Base-by-base conservation (phyloP, 768 basidiomycete genomes). In the Boletus reticulatus region DNA sequence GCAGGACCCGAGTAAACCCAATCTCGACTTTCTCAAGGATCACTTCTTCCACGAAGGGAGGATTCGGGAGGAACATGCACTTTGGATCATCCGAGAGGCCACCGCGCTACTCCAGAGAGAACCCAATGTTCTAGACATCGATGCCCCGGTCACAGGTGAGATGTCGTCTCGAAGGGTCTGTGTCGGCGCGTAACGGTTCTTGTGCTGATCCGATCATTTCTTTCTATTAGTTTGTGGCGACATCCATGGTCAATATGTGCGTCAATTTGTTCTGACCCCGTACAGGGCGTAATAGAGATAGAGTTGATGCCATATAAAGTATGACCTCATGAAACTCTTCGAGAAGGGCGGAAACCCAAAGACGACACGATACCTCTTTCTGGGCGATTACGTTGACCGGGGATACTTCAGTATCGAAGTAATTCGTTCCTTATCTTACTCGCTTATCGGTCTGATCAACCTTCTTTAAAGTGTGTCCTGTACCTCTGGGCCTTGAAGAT, bases 321-420 rank as follows among this genome's bases (percentile, higher is more conserved):
- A 84, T 63, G 87, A 89, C 69, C 73, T 89, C 53, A 89, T 89
- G 87, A 89, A 89, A 68, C 78, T 89, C 27, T 88, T 89, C 64
- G 87, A 89, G 67, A 84, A 88, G 22, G 87, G 87, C 20, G 87
- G 87, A 4, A 88, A 83, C 71, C 87, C 87, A 2, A 85, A 84
- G 50, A 83, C 84, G 36, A 89, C 87, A 4, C 76, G 87, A 48
- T 89, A 89, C 66, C 79, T 88, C 51, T 88, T 89, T 75, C 70
- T 89, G 48, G 87, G 87, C 13, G 87, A 89, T 68, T 88, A 88
- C 63, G 87, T 89, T 19, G 87, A 88, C 66, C 74, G 87, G 55
- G 87, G 87, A 32, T 89, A 89, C 72, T 88, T 87, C 67, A 87
- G 84, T 52, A 84, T 87, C 62, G 87, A 88, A 74, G 85, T 84